Conservation (phyloP, 495 filamentous ascomycete species). For the Aspergillus nidulans region DNA sequence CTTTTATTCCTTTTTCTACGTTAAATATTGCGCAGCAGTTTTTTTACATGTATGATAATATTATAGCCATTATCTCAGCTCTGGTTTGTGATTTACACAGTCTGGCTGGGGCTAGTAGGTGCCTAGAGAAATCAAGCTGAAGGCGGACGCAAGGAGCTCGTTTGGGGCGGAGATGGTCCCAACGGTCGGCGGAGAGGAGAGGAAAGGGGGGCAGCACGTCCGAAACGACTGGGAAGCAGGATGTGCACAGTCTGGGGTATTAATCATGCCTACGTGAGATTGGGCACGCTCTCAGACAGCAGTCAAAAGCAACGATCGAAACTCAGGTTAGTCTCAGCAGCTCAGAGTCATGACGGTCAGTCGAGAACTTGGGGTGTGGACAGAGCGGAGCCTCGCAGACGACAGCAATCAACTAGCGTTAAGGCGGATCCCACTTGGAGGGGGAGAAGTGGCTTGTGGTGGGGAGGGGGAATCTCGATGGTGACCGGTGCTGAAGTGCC, state of each 20-base stretch:
- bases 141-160: constrained; percentile 11
- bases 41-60: background rate
- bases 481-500: background rate
- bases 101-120: background rate
- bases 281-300: background rate
- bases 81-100: background rate
- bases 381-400: constrained; percentile 22
- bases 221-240: background rate
- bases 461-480: background rate
- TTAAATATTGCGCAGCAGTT: background rate
- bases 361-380: constrained; percentile 2
- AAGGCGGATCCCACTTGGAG: constrained; percentile 13
- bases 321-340: background rate
- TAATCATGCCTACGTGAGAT: background rate
- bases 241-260: constrained; percentile 10
- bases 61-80: background rate
- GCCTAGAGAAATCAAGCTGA: background rate
- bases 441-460: constrained; percentile 8
- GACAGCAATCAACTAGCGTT: constrained; percentile 8
- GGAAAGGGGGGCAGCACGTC: constrained; percentile 6
- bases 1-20: background rate
- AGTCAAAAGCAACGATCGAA: background rate
- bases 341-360: constrained; percentile 2
- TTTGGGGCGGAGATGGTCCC: constrained; percentile 14
- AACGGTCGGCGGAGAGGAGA: constrained; percentile 15